Evolutionary conservation across 164 flowering plant genomes (phyloP).

Genomic region (Piper longum): DNA sequence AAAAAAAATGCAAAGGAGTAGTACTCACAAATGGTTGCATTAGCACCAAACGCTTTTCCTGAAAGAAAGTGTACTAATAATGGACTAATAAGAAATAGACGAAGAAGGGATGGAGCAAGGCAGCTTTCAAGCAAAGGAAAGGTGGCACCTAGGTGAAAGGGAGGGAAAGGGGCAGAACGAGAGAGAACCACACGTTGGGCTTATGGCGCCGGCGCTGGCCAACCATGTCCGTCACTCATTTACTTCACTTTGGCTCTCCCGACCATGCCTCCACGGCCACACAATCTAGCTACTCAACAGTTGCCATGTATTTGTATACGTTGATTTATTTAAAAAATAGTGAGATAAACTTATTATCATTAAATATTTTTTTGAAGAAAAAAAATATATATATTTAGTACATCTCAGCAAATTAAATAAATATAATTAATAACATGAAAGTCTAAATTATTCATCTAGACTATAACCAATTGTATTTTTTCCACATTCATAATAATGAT

Average conservation of each 20-base stretch:
- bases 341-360: no score
- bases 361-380: no score
- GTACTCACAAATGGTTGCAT: background rate
- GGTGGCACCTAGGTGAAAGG: background rate
- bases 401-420: no score
- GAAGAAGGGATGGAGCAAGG: background rate
- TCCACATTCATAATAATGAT: no score
- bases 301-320: no score
- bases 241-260: background rate
- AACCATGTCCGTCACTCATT: background rate
- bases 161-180: background rate
- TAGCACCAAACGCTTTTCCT: background rate
- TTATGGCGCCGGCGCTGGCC: conserved; percentile 4
- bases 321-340: no score
- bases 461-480: no score
- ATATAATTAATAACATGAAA: no score
- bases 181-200: background rate
- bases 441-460: no score
- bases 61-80: background rate
- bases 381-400: no score
- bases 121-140: background rate
- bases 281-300: no score
- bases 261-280: background rate
- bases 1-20: background rate
- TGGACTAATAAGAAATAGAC: background rate